Conservation (phyloP, 495 filamentous ascomycete species). For the Paragyromitra xinjiangensis region DNA sequence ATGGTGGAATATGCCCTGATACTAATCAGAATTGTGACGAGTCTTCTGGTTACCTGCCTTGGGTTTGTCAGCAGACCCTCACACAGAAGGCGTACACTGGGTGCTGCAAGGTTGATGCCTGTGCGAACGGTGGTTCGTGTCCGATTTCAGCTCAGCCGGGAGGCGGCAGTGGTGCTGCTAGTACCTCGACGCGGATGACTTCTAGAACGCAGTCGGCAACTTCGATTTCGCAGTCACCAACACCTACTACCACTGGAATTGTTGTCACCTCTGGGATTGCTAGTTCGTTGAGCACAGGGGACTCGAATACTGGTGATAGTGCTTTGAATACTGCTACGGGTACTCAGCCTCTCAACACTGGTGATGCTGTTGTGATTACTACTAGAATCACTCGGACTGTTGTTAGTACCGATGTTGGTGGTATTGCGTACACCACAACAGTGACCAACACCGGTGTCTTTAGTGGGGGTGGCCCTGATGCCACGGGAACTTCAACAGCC, state of each 20-base stretch:
- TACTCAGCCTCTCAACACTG: background rate
- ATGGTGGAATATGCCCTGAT: background rate
- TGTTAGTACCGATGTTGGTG: background rate
- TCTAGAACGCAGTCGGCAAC: background rate
- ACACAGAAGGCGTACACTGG: constrained; percentile 1
- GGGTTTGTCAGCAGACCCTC: background rate
- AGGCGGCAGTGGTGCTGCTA: background rate
- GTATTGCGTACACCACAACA: background rate
- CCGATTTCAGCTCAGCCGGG: background rate
- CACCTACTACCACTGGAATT: background rate
- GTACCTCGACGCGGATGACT: background rate
- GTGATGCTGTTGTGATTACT: background rate
- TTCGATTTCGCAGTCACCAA: background rate
- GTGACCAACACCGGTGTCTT: background rate
- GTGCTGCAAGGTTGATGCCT: constrained; percentile 17
- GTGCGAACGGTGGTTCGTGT: constrained; percentile 12
- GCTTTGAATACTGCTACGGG: background rate
- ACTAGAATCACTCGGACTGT: background rate
- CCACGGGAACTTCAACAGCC: background rate
- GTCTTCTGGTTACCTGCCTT: background rate
- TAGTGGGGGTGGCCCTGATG: background rate
- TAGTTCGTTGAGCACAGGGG: too few relatives aligned
- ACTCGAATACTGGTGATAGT: background rate
- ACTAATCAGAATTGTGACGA: background rate
- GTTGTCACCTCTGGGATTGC: too few relatives aligned